Conservation (phyloP, 176 grass and related monocot species). For the Saccharum spontaneum region DNA sequence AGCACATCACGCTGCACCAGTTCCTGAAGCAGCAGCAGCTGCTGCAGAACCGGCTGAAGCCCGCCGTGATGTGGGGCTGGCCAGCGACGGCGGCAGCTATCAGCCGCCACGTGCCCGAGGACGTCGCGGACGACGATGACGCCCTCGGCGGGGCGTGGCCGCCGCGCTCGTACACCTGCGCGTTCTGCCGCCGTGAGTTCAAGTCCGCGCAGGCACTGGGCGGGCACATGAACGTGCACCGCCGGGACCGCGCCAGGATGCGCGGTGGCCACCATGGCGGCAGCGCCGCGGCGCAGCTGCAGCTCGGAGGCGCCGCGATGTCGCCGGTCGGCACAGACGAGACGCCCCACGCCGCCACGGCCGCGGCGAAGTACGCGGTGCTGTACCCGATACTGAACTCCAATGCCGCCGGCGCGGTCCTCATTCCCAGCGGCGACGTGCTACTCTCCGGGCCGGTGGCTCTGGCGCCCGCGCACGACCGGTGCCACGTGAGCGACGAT, state of each 20-base stretch:
- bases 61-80: constrained; percentile 53
- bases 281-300: background rate
- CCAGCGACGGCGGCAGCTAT: background rate
- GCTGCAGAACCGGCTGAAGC: constrained; percentile 40
- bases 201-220: constrained; percentile 62
- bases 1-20: constrained; percentile 34
- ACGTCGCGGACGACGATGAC: constrained; percentile 35
- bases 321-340: background rate
- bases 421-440: constrained; percentile 39
- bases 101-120: background rate
- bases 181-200: constrained; percentile 66
- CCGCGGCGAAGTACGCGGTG: constrained; percentile 28
- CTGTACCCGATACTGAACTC: constrained; percentile 53
- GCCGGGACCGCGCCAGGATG: constrained; percentile 62
- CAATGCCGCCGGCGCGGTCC: constrained; percentile 32
- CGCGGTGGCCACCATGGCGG: constrained; percentile 18
- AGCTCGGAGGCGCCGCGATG: background rate
- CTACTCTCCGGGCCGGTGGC: constrained; percentile 21
- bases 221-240: constrained; percentile 75
- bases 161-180: constrained; percentile 59
- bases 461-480: background rate
- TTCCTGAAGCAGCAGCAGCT: constrained; percentile 37
- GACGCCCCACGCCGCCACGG: background rate
- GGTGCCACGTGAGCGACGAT: constrained; percentile 11
- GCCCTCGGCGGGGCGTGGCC: constrained; percentile 40